Base-by-base conservation (phyloP, 352 stramenopile species). In the Albugo laibachii region DNA sequence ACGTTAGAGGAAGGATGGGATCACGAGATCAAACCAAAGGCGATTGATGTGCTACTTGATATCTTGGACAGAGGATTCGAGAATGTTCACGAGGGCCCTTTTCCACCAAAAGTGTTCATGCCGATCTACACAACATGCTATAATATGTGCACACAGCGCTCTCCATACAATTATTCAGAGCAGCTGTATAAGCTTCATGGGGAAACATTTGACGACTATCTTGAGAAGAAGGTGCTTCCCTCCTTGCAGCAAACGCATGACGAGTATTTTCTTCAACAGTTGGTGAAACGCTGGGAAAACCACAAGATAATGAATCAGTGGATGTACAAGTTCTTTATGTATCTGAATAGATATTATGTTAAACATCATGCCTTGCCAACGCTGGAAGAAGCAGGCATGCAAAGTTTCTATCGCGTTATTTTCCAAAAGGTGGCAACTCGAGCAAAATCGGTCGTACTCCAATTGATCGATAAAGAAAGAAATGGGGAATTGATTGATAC, bases 301-400 rank as follows among this genome's bases (percentile, higher is more conserved):
- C 95, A 99, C 74, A 97, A 98, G 64, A 96, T 99, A 63, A 99
- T 99, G 95, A 98, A 98, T 79, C 97, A 98, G 69, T 99, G 96
- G 96, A 96, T 99, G 75, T 73, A 86, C 45, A 95, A 95, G 55
- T 99, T 99, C 65, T 99, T 99, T 65, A 98, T 96, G 68, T 99
- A 99, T 67, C 64, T 99, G n/a, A 94, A 98, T 63, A 76, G 89
- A 21, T 97, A 96, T 66, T 96, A 97, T 64, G 84, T 97, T 49
- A 92, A 97, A 67, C 95, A 99, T 71, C 92, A 99, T 62, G 94
- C 72, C 55, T 70, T 98, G 15, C 94, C 92, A 46, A 97, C 91
- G 34, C 67, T 99, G 2, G 75, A 85, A 20, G 84, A 98, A 52
- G 87, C 92, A 11, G 79, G 79, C 0, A 61, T 92, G 6, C 74